Evolutionary conservation across 177 flowering plant species (phyloP), one percentile per base, ranked within the genome.

Genomic region (Vitis hybrid): DNA sequence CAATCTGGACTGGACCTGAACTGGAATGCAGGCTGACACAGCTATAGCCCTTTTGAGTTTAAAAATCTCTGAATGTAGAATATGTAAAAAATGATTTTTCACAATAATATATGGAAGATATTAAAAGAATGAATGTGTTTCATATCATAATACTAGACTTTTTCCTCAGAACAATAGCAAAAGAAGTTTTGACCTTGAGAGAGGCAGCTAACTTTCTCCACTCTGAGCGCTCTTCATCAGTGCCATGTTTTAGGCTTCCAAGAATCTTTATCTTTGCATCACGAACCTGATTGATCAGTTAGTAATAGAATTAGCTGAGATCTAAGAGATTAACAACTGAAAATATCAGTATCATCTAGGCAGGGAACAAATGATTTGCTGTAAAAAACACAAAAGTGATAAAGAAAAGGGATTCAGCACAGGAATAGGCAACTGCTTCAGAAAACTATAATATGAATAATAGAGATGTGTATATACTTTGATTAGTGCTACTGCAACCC

Each of bases 211-310:
- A 77, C 63, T 89, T 84, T 65, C 80, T 88, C 99, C 98, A 91
- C 61, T 90, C 91, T 13, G 77, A 63, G 19, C 69, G 69, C 61
- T 91, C 98, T 76, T 88, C 97, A 60, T 83, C 92, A 71, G 82
- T 88, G 64, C 78, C 81, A 74, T 82, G 93, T 67, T 85, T 89
- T 40, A 93, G 82, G 80, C 87, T 89, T 59, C 80, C 80, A 55
- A 95, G 80, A 64, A 95, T 67, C 72, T 83, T 91, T 62, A 95
- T 82, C 80, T 92, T 93, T 71, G 86, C 84, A 80, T 90, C 93
- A 48, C 98, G 88, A 64, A 93, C 87, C 99, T 95, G 82, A 71
- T 62, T 26, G n/a, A 56, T 7, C 64, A 65, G 56, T 23, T 23
- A 30, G 63, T 32, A 60, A 52, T 64, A 60, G 54, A 13, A 51